A percentile compares a stretch with the other conserved stretches of the same genome.
These are phyloP conservation scores for Chlorella sp. DNA, from an alignment of 139 green algal species.

Conservation along the genomic window DNA sequence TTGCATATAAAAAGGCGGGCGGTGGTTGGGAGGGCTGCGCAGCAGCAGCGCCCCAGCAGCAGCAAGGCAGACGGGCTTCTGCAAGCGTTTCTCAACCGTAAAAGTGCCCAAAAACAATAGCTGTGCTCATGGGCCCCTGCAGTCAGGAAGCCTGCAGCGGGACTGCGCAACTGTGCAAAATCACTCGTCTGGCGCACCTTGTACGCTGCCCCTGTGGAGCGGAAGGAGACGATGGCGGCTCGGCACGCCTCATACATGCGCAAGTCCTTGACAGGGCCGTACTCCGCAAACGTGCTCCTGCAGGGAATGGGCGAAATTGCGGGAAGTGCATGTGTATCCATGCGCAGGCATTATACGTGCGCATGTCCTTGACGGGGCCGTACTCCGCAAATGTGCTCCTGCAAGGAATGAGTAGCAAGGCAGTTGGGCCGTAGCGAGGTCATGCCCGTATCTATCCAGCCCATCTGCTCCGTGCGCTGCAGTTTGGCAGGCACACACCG, in stretches of 20 bases:
- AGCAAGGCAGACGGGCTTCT: neutral
- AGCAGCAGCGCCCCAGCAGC: neutral
- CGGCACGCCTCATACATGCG: conserved; percentile 6
- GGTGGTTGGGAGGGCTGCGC: neutral
- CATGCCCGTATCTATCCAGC: too few relatives aligned
- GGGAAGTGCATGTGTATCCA: too few relatives aligned
- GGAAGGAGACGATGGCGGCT: neutral
- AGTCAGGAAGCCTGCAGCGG: too few relatives aligned
- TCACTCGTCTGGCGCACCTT: neutral
- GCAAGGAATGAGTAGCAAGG: neutral
- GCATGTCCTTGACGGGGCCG: conserved; percentile 8
- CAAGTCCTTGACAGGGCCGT: conserved; percentile 16
- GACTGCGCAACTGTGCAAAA: too few relatives aligned
- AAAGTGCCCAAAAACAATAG: too few relatives aligned
- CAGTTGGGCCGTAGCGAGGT: too few relatives aligned
- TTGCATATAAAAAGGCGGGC: too few relatives aligned
- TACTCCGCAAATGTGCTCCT: conserved; percentile 22
- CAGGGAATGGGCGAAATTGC: neutral
- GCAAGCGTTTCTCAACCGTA: too few relatives aligned
- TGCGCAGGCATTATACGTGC: neutral
- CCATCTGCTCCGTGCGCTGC: too few relatives aligned
- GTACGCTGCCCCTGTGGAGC: neutral
- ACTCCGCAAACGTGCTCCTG: conserved; percentile 21
- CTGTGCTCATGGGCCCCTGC: too few relatives aligned
- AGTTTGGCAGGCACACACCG: too few relatives aligned